Percentiles rank a stretch among this genome's conserved stretches.
Evolutionary conservation across 2,329 filamentous ascomycete species (phyloP).

Genomic region (Trichophyton schoenleinii): DNA sequence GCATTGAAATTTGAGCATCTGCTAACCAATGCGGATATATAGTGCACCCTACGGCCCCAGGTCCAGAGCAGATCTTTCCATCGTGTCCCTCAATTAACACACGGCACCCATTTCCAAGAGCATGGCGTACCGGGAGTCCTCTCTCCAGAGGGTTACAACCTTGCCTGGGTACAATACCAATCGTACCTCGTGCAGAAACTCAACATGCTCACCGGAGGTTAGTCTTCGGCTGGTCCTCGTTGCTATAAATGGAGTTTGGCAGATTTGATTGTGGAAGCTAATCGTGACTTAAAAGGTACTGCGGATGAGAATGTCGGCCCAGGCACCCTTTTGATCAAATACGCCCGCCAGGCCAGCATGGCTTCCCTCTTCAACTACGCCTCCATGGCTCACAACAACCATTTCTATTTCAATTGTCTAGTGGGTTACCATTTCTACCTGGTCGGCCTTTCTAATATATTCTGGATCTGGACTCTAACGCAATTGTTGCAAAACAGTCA

Average conservation of each 20-base stretch:
- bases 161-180: constrained; percentile 79
- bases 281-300: constrained; percentile 40
- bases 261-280: background rate
- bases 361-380: constrained; percentile 89
- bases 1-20: constrained; percentile 5
- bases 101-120: constrained; percentile 34
- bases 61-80: constrained; percentile 31
- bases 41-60: constrained; percentile 25
- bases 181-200: constrained; percentile 59
- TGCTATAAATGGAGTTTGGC: background rate
- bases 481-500: constrained; percentile 18
- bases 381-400: constrained; percentile 89
- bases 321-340: constrained; percentile 58
- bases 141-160: constrained; percentile 54
- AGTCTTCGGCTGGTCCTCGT: background rate
- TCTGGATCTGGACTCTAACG: background rate
- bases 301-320: constrained; percentile 48
- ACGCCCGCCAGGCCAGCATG: constrained; percentile 62
- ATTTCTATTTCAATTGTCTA: constrained; percentile 41
- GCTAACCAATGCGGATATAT: background rate
- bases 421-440: constrained; percentile 32
- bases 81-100: constrained; percentile 37
- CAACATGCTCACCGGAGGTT: constrained; percentile 62
- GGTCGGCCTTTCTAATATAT: no score
- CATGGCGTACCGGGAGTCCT: constrained; percentile 59